Evolutionary conservation across 2,329 filamentous ascomycete species (phyloP).

Genomic region (Exophiala viscosa): DNA sequence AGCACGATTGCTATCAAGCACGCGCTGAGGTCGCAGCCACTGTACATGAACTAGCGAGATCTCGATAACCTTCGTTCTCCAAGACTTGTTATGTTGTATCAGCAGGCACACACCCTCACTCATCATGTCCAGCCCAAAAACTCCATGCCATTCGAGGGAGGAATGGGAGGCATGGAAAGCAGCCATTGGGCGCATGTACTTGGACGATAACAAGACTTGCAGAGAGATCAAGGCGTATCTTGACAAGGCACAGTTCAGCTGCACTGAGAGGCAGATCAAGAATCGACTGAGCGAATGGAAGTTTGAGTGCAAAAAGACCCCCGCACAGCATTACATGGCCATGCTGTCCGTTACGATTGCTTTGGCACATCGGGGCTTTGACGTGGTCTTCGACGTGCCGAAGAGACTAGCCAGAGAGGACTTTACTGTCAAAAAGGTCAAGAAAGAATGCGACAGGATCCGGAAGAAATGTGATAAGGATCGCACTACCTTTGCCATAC

Average conservation of each 20-base stretch:
- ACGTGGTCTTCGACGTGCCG: conserved; percentile 17
- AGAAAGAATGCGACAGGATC: conserved; percentile 22
- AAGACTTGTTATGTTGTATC: not conserved
- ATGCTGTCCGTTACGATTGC: conserved; percentile 15
- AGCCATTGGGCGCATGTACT: conserved; percentile 14
- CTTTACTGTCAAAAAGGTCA: conserved; percentile 12
- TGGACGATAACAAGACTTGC: conserved; percentile 16
- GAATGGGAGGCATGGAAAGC: conserved; percentile 19
- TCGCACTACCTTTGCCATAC: not conserved
- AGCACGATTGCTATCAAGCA: no score
- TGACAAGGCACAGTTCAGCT: conserved; percentile 5
- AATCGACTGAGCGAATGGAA: conserved; percentile 21
- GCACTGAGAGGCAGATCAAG: conserved; percentile 23
- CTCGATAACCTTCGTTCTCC: not conserved
- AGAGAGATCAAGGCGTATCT: conserved; percentile 13
- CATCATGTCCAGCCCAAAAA: conserved; percentile 10
- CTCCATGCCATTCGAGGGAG: conserved; percentile 10
- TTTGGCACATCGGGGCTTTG: not conserved
- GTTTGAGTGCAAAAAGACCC: conserved; percentile 21
- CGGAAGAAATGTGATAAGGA: conserved; percentile 7
- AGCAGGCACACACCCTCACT: not conserved
- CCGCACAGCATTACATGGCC: conserved; percentile 16
- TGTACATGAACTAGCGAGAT: not conserved
- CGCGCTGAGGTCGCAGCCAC: no score
- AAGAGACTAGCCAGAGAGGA: conserved; percentile 9